Evolutionary conservation across 148 eudicot species (phyloP).

Genomic region (Rhododendron simsii): DNA sequence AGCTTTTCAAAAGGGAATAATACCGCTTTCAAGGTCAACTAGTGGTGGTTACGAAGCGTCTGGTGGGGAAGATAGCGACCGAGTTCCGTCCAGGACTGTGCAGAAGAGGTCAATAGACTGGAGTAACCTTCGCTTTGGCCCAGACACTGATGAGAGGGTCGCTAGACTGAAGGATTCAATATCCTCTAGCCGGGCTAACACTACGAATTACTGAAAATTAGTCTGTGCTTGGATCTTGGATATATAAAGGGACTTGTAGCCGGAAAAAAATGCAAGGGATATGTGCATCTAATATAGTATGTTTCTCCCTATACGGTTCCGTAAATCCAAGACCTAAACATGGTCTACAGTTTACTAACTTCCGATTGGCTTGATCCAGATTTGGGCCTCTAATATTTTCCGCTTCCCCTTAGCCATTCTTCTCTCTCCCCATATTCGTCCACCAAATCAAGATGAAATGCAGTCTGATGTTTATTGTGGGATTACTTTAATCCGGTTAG

Average conservation of each 20-base stretch:
- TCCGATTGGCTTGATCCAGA: not conserved
- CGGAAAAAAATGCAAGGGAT: not conserved
- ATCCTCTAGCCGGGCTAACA: constrained; percentile 44
- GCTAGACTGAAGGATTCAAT: constrained; percentile 38
- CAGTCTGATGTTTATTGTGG: not conserved
- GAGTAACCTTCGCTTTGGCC: constrained; percentile 57
- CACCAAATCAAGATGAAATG: not conserved
- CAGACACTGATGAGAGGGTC: constrained; percentile 44
- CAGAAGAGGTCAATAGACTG: constrained; percentile 59
- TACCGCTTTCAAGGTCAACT: constrained; percentile 70
- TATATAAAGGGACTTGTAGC: not conserved
- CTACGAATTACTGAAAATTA: constrained; percentile 31
- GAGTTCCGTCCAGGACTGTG: constrained; percentile 53
- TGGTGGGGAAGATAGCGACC: constrained; percentile 98
- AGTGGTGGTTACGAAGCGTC: constrained; percentile 98
- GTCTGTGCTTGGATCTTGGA: not conserved
- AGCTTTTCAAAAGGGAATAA: constrained; percentile 30
- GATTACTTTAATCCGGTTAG: constrained; percentile 2
- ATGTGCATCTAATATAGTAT: not conserved
- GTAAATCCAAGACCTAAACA: not conserved
- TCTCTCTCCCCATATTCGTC: not conserved
- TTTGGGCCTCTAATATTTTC: not conserved
- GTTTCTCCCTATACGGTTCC: not conserved
- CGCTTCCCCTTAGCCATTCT: not conserved
- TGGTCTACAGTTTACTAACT: not conserved